Evolutionary conservation across 208 protist species (phyloP).

Genomic region (Crithidia fasciculata): DNA sequence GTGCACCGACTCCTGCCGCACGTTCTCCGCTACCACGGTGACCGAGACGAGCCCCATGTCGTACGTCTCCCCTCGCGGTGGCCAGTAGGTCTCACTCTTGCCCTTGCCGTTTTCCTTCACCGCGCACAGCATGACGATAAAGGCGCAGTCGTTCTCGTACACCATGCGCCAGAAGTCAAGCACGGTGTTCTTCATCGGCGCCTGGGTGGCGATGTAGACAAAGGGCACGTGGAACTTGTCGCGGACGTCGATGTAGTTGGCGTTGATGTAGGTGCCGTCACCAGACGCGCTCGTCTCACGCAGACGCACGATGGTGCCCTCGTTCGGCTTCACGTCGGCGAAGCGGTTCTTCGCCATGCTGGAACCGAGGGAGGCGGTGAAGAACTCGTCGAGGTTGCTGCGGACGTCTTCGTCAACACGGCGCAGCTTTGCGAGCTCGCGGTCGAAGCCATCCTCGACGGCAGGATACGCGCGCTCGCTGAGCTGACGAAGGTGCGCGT

Average conservation of each 20-base stretch:
- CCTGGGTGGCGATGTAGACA: conserved; percentile 92
- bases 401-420: conserved; percentile 62
- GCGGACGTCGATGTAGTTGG: conserved; percentile 85
- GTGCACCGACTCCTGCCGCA: conserved; percentile 53
- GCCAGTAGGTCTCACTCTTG: conserved; percentile 89
- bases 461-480: conserved; percentile 33
- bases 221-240: conserved; percentile 70
- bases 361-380: conserved; percentile 63
- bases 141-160: conserved; percentile 75
- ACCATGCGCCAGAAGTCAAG: conserved; percentile 93
- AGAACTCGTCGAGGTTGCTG: conserved; percentile 79
- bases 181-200: conserved; percentile 81
- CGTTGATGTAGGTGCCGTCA: conserved; percentile 87
- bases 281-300: conserved; percentile 24
- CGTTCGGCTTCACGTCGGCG: conserved; percentile 71
- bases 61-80: conserved; percentile 38
- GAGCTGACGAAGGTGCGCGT: conserved; percentile 28
- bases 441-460: conserved; percentile 68
- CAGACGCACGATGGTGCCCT: conserved; percentile 68
- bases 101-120: conserved; percentile 72
- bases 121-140: conserved; percentile 88
- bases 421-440: conserved; percentile 57
- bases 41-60: conserved; percentile 64
- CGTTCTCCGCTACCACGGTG: conserved; percentile 45
- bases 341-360: conserved; percentile 83